These are phyloP conservation scores for Tetraselmis chui DNA, from an alignment of 139 green algal genomes.

Conservation along the genomic window DNA sequence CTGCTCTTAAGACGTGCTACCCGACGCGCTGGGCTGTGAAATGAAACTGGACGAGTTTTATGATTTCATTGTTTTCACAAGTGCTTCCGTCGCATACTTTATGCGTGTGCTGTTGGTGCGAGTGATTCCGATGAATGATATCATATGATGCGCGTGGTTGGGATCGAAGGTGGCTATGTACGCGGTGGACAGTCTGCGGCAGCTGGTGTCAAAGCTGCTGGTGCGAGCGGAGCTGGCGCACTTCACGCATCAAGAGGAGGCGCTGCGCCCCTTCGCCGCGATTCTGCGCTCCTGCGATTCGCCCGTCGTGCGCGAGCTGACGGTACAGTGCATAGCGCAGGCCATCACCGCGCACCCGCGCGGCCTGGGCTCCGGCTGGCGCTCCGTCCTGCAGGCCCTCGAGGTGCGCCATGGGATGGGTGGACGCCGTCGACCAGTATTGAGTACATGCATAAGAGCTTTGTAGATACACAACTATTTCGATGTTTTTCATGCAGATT, in stretches of 20 bases:
- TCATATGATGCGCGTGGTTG: too few relatives aligned
- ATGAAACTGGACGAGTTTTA: too few relatives aligned
- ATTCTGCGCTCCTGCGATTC: conserved; percentile 69
- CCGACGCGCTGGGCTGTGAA: too few relatives aligned
- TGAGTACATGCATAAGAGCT: too few relatives aligned
- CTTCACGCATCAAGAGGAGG: conserved; percentile 78
- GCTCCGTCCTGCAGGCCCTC: conserved; percentile 47
- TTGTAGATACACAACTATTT: too few relatives aligned
- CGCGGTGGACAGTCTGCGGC: conserved; percentile 68
- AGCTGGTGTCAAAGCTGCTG: conserved; percentile 63
- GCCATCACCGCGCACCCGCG: conserved; percentile 30
- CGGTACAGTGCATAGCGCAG: conserved; percentile 59
- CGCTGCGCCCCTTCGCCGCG: conserved; percentile 79
- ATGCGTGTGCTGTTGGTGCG: too few relatives aligned
- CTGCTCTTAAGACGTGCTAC: too few relatives aligned
- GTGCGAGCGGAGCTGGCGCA: conserved; percentile 66
- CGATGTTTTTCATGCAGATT: too few relatives aligned
- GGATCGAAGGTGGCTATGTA: conserved; percentile 39
- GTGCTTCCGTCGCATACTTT: too few relatives aligned
- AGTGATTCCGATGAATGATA: too few relatives aligned
- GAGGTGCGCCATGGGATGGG: conserved; percentile 22
- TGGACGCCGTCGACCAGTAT: too few relatives aligned
- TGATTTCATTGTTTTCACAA: too few relatives aligned
- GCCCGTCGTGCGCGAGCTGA: conserved; percentile 62
- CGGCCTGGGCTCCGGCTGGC: conserved; percentile 57